Base-by-base conservation (phyloP, 768 basidiomycete species). In the Calocybe gangraenosa region DNA sequence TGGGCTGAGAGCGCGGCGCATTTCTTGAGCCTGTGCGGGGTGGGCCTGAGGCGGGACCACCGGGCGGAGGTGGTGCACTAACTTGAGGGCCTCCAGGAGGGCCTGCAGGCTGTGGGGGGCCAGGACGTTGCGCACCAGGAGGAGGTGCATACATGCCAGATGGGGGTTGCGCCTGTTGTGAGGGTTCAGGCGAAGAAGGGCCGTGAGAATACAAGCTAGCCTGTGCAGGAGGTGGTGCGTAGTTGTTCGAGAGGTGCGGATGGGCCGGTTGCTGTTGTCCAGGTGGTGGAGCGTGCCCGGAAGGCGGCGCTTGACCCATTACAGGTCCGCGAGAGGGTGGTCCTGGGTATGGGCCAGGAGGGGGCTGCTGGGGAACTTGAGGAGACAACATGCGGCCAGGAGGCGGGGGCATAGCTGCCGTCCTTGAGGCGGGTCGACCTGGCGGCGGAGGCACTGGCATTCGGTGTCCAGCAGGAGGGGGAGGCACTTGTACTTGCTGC, bases 361-460 rank as follows among this genome's bases (percentile, higher is more conserved):
- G 69, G 2, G 73, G 71, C 40, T 69, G 67, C 18, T 71, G 65
- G 32, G 67, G 65, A 13, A 62, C 65, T 28, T 72, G 72, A 10
- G 76, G 77, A 23, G 76, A 74, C 65, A 71, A 67, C 58, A 76
- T 66, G 20, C 73, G 67, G 11, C 66, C 58, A 5, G 76, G 64
- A 21, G 73, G 73, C 43, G 49, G 60, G 42, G 37, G 46, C 42
- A 53, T 45, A 11, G 49, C 60, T 13, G 58, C 25, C 11, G 25
- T 51, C 25, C 58, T 53, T 14, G 61, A 59, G 9, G 55, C 56
- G 8, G 62, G 59, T 54, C 58, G 63, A n/a, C 58, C 61, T 46
- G 60, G 66, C 3, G 59, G 59, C 7, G 68, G 68, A 11, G 56
- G 60, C 1, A 46, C 66, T 62, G 7, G 70, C 54, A 62, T 57